These are phyloP conservation scores for Boletellus deceptivus DNA, from an alignment of 1,284 basidiomycete genomes.

Conservation along the genomic window DNA sequence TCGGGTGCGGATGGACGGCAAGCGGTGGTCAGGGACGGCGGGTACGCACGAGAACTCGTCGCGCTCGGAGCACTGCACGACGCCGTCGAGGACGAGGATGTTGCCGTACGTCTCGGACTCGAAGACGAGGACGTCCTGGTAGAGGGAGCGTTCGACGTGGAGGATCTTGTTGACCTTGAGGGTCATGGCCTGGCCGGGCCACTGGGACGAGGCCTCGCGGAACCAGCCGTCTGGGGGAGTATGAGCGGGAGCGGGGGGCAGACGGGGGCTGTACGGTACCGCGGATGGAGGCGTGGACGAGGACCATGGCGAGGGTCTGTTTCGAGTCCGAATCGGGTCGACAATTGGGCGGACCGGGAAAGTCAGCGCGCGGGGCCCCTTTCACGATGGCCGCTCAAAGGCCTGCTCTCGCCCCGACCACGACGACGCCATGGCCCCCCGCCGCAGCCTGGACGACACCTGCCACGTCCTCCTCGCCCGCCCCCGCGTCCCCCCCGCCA, in stretches of 20 bases:
- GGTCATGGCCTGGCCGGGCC: conserved; percentile 96
- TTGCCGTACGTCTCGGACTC: conserved; percentile 95
- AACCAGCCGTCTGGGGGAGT: conserved; percentile 87
- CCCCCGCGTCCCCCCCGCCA: conserved; percentile 5
- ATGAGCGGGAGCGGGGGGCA: no score
- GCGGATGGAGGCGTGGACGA: conserved; percentile 33
- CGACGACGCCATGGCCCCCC: conserved; percentile 43
- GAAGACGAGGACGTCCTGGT: conserved; percentile 96
- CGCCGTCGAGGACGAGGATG: conserved; percentile 94
- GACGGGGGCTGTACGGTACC: conserved; percentile 21
- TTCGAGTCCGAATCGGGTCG: conserved; percentile 8
- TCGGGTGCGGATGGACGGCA: neutral
- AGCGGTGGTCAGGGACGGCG: no score
- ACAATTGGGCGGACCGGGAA: conserved; percentile 27
- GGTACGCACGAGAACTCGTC: conserved; percentile 92
- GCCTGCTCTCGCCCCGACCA: conserved; percentile 25
- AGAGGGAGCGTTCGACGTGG: conserved; percentile 91
- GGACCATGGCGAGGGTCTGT: conserved; percentile 3
- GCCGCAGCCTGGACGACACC: conserved; percentile 31
- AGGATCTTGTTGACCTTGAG: conserved; percentile 95
- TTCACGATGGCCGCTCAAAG: conserved; percentile 19
- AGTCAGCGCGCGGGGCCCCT: neutral
- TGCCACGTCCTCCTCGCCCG: conserved; percentile 31
- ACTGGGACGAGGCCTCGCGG: conserved; percentile 94
- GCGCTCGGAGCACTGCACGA: conserved; percentile 95